Percentiles rank a stretch among this genome's conserved stretches.
phyloP scores from a whole-genome alignment of 1,284 basidiomycete genomes.

The Agroathelia rolfsii region DNA sequence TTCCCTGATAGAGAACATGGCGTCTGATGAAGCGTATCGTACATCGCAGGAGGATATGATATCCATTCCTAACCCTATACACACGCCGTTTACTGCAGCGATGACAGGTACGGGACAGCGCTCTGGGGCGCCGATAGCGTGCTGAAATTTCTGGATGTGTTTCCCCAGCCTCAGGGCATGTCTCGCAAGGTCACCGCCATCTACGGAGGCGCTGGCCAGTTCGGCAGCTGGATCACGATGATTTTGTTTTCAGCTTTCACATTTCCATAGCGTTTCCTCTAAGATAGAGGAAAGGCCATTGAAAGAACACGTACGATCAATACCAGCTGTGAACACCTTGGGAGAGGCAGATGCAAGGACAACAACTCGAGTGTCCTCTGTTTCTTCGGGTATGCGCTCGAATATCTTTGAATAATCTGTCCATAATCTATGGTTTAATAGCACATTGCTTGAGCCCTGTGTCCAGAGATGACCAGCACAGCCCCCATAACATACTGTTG shows the following conservation, averaged over 20 bases:
- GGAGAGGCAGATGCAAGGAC: conserved; percentile 64
- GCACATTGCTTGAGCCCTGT: background rate
- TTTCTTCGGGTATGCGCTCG: conserved; percentile 41
- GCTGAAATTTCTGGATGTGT: conserved; percentile 60
- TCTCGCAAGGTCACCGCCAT: conserved; percentile 40
- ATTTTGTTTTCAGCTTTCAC: conserved; percentile 22
- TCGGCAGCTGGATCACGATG: too few species aligned
- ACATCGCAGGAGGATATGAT: conserved; percentile 78
- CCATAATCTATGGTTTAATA: conserved; percentile 50
- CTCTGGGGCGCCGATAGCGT: conserved; percentile 61
- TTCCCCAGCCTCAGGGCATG: conserved; percentile 39
- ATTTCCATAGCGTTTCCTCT: conserved; percentile 12
- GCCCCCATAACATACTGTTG: conserved; percentile 36
- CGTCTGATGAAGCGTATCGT: conserved; percentile 57
- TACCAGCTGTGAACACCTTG: conserved; percentile 72
- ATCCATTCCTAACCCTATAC: conserved; percentile 72
- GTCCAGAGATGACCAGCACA: conserved; percentile 3
- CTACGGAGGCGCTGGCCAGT: conserved; percentile 17
- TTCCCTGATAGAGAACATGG: conserved; percentile 77
- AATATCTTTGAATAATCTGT: conserved; percentile 55
- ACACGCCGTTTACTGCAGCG: conserved; percentile 69
- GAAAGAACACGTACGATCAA: conserved; percentile 74
- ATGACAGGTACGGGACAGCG: conserved; percentile 80
- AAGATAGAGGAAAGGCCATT: conserved; percentile 1
- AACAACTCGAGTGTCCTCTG: conserved; percentile 52